phyloP scores from a whole-genome alignment of 495 filamentous ascomycete species.

The Penicillium parvum region DNA sequence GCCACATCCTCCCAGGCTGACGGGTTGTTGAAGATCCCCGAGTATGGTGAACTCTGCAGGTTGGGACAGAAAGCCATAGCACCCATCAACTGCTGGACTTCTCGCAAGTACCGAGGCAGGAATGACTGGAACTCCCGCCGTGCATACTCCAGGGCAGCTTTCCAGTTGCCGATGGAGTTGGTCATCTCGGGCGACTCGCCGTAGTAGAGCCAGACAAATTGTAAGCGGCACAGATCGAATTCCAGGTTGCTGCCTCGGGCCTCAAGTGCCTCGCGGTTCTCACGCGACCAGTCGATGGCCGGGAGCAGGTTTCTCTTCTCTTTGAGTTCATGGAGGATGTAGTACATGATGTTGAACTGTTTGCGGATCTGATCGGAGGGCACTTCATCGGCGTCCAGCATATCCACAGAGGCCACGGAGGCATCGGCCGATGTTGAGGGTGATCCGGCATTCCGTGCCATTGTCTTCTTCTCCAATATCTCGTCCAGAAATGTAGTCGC shows the following conservation, averaged over 20 bases:
- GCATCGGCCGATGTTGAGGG: conserved; percentile 13
- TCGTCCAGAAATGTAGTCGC: conserved; percentile 78
- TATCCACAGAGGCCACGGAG: conserved; percentile 31
- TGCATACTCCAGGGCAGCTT: conserved; percentile 70
- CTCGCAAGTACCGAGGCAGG: conserved; percentile 60
- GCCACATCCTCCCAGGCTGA: conserved; percentile 76
- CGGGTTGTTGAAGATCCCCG: conserved; percentile 64
- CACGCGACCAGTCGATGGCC: conserved; percentile 81
- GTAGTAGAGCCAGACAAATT: conserved; percentile 79
- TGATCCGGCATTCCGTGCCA: conserved; percentile 8
- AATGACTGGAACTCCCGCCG: conserved; percentile 61
- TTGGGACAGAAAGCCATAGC: conserved; percentile 75
- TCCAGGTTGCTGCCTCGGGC: conserved; percentile 85
- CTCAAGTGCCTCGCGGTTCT: conserved; percentile 66
- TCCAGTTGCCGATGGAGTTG: conserved; percentile 33
- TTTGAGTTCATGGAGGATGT: conserved; percentile 74
- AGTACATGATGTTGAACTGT: conserved; percentile 85
- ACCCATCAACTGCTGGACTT: conserved; percentile 70
- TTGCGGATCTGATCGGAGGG: conserved; percentile 66
- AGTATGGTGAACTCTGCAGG: conserved; percentile 67
- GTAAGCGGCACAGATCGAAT: conserved; percentile 84
- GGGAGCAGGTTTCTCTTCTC: conserved; percentile 64
- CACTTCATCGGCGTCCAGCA: conserved; percentile 54
- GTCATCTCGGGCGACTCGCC: conserved; percentile 31
- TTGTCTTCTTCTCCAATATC: conserved; percentile 31